These are phyloP conservation scores for Tripterygium wilfordii DNA, from an alignment of 177 flowering plant species.

Conservation along the genomic window DNA sequence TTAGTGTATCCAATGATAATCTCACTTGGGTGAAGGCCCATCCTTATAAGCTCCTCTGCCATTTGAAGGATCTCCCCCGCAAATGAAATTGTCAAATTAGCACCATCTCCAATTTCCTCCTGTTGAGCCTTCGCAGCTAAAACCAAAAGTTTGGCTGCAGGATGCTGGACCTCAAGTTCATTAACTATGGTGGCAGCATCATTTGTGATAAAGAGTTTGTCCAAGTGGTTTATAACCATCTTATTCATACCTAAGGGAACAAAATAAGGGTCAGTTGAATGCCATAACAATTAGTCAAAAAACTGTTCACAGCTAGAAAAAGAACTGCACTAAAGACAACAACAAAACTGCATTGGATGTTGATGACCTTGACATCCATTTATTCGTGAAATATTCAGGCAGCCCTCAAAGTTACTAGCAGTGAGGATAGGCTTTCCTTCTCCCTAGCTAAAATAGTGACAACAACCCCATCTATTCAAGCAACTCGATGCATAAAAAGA, in stretches of 20 bases:
- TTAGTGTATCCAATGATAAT: constrained; percentile 85
- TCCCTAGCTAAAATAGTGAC: no score
- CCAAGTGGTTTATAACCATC: constrained; percentile 95
- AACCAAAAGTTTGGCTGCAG: constrained; percentile 91
- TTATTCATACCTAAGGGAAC: constrained; percentile 78
- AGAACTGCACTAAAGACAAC: no score
- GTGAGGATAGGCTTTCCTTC: no score
- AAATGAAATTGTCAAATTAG: constrained; percentile 81
- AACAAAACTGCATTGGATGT: no score
- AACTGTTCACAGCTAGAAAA: no score
- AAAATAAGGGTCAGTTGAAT: neutral
- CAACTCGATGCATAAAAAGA: no score
- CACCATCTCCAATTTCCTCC: constrained; percentile 98
- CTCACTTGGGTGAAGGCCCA: constrained; percentile 94
- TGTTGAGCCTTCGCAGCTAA: constrained; percentile 94
- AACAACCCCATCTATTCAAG: no score
- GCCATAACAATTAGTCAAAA: neutral
- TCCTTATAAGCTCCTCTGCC: constrained; percentile 93
- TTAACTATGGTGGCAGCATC: constrained; percentile 94
- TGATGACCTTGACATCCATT: no score
- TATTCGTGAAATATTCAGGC: no score
- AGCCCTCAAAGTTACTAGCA: no score
- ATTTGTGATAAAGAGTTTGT: constrained; percentile 87
- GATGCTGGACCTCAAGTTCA: constrained; percentile 97
- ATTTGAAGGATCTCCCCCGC: constrained; percentile 88